Percentiles rank a stretch among this genome's conserved stretches.
Evolutionary conservation across 2,329 filamentous ascomycete species (phyloP).

Genomic region (Fusarium domesticum): DNA sequence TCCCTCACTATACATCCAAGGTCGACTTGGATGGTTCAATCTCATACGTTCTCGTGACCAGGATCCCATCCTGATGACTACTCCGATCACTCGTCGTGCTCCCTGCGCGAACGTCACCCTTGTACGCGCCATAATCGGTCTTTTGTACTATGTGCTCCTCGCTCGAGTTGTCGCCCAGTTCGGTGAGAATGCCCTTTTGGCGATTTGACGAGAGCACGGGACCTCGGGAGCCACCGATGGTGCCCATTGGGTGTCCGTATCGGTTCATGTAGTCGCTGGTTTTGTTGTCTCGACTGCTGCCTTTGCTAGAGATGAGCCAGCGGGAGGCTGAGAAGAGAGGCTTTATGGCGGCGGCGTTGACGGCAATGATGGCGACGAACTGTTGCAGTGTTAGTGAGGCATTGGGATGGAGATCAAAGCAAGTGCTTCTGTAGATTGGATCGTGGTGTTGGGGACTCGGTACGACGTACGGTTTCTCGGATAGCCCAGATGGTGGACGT

Average conservation of each 20-base stretch:
- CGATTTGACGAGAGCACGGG: conserved; percentile 10
- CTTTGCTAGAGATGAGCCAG: conserved; percentile 35
- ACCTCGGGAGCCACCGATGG: conserved; percentile 23
- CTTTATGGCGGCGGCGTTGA: conserved; percentile 42
- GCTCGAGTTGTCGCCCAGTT: conserved; percentile 32
- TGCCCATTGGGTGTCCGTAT: conserved; percentile 25
- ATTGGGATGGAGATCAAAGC: background rate
- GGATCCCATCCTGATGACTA: conserved; percentile 18
- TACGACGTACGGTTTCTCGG: conserved; percentile 37
- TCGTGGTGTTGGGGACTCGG: background rate
- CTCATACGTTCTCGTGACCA: conserved; percentile 27
- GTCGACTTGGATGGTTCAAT: conserved; percentile 23
- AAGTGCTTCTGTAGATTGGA: no score
- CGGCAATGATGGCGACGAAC: conserved; percentile 44
- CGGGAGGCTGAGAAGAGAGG: conserved; percentile 36
- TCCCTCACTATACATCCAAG: conserved; percentile 23
- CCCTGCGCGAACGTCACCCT: conserved; percentile 20
- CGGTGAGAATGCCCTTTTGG: conserved; percentile 23
- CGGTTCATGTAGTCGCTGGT: conserved; percentile 25
- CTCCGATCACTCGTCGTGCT: conserved; percentile 22
- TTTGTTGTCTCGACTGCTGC: conserved; percentile 28
- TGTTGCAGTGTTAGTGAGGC: conserved; percentile 14
- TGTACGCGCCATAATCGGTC: conserved; percentile 17
- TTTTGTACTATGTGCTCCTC: conserved; percentile 33
- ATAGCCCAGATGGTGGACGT: conserved; percentile 42